A percentile compares a stretch with the other conserved stretches of the same genome.
Evolutionary conservation across 2,329 filamentous ascomycete genomes (phyloP).

Genomic region (Colletotrichum salicis): DNA sequence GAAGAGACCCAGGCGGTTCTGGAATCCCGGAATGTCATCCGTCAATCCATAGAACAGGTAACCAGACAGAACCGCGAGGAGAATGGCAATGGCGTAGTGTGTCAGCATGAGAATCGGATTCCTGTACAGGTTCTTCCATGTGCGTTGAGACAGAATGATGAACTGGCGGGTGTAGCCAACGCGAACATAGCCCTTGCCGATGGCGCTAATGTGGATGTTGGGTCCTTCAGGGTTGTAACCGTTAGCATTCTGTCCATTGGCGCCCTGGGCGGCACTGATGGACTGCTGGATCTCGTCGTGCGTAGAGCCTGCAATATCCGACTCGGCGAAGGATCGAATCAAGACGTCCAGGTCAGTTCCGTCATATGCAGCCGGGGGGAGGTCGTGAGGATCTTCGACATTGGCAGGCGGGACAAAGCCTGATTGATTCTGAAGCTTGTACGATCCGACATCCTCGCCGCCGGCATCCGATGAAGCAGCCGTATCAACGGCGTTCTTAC

Average conservation of each 20-base stretch:
- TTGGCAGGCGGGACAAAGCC: constrained; percentile 64
- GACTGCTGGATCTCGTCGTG: constrained; percentile 82
- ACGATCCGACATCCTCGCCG: constrained; percentile 60
- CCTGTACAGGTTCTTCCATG: constrained; percentile 96
- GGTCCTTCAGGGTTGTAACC: constrained; percentile 57
- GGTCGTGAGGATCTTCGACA: constrained; percentile 75
- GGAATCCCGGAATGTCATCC: constrained; percentile 96
- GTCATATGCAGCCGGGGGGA: constrained; percentile 67
- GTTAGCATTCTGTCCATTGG: constrained; percentile 73
- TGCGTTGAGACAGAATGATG: constrained; percentile 86
- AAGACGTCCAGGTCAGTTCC: constrained; percentile 85
- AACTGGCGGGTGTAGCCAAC: constrained; percentile 86
- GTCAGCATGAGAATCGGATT: constrained; percentile 99
- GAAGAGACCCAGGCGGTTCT: constrained; percentile 96
- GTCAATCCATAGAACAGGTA: constrained; percentile 97
- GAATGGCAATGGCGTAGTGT: constrained; percentile 95
- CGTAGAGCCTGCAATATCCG: constrained; percentile 79
- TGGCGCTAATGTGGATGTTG: constrained; percentile 65
- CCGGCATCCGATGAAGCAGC: constrained; percentile 69
- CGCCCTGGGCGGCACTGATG: constrained; percentile 70
- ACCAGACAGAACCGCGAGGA: constrained; percentile 92
- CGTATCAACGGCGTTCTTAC: constrained; percentile 72
- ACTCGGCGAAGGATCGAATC: constrained; percentile 79
- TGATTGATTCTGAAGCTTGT: constrained; percentile 61
- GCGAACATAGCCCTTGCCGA: constrained; percentile 84